Conservation (phyloP, 176 grass and related monocot species). For the Bromus sterilis region DNA sequence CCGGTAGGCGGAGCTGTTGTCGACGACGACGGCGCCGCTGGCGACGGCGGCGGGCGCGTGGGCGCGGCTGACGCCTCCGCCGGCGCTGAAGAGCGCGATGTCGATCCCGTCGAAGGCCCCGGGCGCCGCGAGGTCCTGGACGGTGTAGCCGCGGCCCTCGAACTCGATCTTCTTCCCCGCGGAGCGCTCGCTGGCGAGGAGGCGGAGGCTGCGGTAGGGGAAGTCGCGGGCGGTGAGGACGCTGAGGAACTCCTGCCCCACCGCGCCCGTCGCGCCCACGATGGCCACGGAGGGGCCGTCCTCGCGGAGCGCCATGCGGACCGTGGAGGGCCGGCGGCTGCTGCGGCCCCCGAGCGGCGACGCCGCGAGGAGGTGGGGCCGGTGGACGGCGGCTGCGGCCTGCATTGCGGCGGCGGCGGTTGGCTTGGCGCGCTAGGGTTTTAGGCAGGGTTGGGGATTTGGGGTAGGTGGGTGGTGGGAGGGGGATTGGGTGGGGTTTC, state of each 20-base stretch:
- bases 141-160: conserved; percentile 58
- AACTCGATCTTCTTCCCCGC: conserved; percentile 67
- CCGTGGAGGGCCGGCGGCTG: conserved; percentile 16
- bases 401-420: conserved; percentile 43
- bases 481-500: not conserved
- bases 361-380: conserved; percentile 25
- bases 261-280: conserved; percentile 89
- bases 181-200: conserved; percentile 81
- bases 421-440: conserved; percentile 26
- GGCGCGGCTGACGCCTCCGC: conserved; percentile 56
- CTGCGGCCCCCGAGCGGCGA: not conserved
- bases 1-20: conserved; percentile 90
- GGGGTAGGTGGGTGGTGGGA: not conserved
- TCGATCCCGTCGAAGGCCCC: conserved; percentile 80
- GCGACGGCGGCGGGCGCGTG: conserved; percentile 59
- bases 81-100: conserved; percentile 88
- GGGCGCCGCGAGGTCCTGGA: conserved; percentile 68
- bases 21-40: conserved; percentile 73
- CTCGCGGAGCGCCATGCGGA: conserved; percentile 76
- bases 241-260: conserved; percentile 88
- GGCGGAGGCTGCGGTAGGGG: conserved; percentile 67
- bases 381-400: conserved; percentile 40
- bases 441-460: not conserved
- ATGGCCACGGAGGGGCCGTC: conserved; percentile 77
- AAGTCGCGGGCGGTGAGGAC: conserved; percentile 77